Evolutionary conservation across 129 eudicot genomes (phyloP), one percentile per base, ranked within the genome.

Genomic region (Scalesia atractyloides): DNA sequence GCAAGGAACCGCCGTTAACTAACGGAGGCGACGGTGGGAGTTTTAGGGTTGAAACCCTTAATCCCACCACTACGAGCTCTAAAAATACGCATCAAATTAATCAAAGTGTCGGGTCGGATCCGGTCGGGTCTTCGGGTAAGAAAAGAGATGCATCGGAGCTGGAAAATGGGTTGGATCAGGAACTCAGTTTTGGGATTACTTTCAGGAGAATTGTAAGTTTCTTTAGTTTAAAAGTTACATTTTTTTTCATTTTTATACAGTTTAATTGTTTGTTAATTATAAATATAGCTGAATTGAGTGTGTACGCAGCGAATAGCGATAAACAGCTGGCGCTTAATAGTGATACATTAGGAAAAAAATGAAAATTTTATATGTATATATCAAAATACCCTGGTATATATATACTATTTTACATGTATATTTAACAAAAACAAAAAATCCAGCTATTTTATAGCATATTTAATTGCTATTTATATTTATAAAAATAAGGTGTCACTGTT

Each of bases 131-230:
- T 20, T 44, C 67, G 26, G 89, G 76, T 44, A 85, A 76, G 82
- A 85, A 68, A 47, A 26, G 68, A 11, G 84, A 79, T n/a, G 80
- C 76, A 9, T 71, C 78, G 50, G 91, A 81, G 62, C 20, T 62
- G 49, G 90, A 78, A 47, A 76, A 48, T 44, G 92, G 80, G 33
- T 60, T 89, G 78, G 98, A 93, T 85, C 87, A 89, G 66, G 98
- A 86, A 69, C 82, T 87, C 71, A 76, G 69, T 24, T 84, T 93
- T 61, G 78, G 86, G 48, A 79, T 90, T 60, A 79, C 91, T 47
- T 70, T 84, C 46, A 83, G 86, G 39, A 84, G 90, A 72, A 90
- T 93, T 71, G 98, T 89, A 80, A 92, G 97, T 74, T 52, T 26
- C 5, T 48, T 36, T 43, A 11, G 0, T 34, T 39, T 5, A 5